These are phyloP conservation scores for Dictyostelium firmibasis DNA, from an alignment of 78 protist species.

Conservation along the genomic window DNA sequence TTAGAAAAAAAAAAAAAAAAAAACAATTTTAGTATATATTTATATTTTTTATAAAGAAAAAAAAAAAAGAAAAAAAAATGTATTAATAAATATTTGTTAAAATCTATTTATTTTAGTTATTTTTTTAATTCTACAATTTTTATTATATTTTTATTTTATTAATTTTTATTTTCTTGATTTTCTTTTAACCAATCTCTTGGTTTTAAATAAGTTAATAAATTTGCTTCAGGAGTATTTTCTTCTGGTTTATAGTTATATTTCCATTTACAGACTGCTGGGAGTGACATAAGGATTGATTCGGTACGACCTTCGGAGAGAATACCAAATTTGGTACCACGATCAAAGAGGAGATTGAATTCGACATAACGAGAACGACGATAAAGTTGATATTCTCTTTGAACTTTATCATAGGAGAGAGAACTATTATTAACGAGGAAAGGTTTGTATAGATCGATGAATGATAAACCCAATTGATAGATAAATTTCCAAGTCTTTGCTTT, in stretches of 20 bases:
- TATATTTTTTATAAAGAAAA: no score
- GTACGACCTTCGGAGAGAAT: slow-evolving; percentile 81
- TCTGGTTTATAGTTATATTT: slow-evolving; percentile 72
- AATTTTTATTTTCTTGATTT: background rate
- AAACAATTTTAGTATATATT: no score
- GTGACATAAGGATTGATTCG: slow-evolving; percentile 87
- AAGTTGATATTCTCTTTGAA: slow-evolving; percentile 77
- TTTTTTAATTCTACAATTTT: no score
- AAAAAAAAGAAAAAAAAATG: no score
- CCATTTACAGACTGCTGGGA: slow-evolving; percentile 82
- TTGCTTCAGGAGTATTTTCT: slow-evolving; percentile 55
- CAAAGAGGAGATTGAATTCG: slow-evolving; percentile 84
- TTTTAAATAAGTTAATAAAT: slow-evolving; percentile 12
- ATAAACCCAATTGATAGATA: slow-evolving; percentile 42
- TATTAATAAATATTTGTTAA: background rate
- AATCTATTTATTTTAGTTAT: background rate
- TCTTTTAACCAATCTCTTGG: slow-evolving; percentile 18
- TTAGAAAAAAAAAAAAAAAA: background rate
- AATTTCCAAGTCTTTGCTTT: slow-evolving; percentile 37
- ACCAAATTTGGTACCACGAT: slow-evolving; percentile 88
- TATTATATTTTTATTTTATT: background rate
- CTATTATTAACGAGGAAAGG: slow-evolving; percentile 45
- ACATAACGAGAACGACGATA: slow-evolving; percentile 83
- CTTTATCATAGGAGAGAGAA: background rate
- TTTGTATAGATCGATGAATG: slow-evolving; percentile 64